A percentile compares a stretch with the other conserved stretches of the same genome.
Conservation (phyloP, 2,329 filamentous ascomycete species). For the Trichophyton schoenleinii region DNA sequence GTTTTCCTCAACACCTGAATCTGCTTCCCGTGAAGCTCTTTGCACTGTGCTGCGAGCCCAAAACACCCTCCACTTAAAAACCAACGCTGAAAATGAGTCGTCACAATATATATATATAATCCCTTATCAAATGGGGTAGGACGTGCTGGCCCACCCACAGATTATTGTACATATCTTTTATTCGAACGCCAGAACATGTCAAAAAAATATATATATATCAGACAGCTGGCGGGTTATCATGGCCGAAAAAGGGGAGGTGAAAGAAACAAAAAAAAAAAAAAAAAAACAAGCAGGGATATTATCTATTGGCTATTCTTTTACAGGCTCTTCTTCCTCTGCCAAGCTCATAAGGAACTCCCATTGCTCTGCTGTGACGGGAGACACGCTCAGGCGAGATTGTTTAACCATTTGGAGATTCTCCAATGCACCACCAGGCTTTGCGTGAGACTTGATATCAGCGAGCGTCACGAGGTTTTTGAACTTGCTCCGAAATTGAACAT, state of each 20-base stretch:
- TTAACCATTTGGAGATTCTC: conserved; percentile 73
- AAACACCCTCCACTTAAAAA: neutral
- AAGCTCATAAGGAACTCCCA: conserved; percentile 39
- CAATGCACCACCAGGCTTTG: conserved; percentile 44
- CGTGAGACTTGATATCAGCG: conserved; percentile 56
- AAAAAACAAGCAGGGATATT: neutral
- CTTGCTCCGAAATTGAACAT: conserved; percentile 77
- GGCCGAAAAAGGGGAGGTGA: neutral
- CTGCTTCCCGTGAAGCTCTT: conserved; percentile 68
- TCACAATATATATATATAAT: neutral
- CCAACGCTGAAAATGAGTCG: neutral
- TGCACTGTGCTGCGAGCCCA: conserved; percentile 43
- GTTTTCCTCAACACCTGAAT: conserved; percentile 49
- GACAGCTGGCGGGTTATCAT: too few relatives aligned
- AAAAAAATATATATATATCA: neutral
- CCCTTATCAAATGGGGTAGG: neutral
- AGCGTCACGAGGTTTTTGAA: conserved; percentile 60
- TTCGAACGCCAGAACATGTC: neutral
- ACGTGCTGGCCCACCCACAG: neutral
- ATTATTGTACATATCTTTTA: neutral
- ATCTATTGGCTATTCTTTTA: conserved; percentile 1
- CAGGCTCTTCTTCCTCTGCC: conserved; percentile 22
- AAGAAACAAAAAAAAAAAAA: neutral
- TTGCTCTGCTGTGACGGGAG: conserved; percentile 33
- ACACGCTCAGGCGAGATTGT: conserved; percentile 69